Base-by-base conservation (phyloP, 495 filamentous ascomycete genomes). In the Talaromyces adpressus region DNA sequence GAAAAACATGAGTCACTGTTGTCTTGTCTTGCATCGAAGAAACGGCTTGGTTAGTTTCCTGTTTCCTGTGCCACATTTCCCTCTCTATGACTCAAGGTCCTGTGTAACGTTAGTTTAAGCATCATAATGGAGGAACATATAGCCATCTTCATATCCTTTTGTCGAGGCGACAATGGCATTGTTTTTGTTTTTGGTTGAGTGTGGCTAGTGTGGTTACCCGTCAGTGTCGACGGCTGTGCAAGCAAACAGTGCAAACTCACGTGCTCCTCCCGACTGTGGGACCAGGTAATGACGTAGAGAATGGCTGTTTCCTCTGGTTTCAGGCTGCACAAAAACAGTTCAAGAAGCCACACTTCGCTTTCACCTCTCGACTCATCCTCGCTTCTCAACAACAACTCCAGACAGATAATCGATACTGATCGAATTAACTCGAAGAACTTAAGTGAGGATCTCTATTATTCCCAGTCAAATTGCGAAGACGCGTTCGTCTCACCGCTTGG, bases 261-360 rank as follows among this genome's bases (percentile, higher is more conserved):
- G 56, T 58, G 52, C 8, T 16, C 29, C 29, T 58, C 7, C 29
- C 3, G 25, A 60, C n/a, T 2, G 34, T 16, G 36, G 59, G 59
- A 16, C 18, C 34, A 18, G 45, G 45, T 23, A 62, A 62, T 62
- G 60, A 62, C 60, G 60, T 62, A 51, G 51, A 54, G 51, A 54
- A 29, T 3, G n/a, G 54, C 53, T 57, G 11, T 32, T 32, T 23
- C 49, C 52, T 25, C 25, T 29, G 25, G 32, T 34, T 30, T 52
- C 45, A 62, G 60, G 60, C 60, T 62, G 60, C 60, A 51, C 60
- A 29, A 53, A 61, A 62, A 62, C 45, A 60, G 39, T 16, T 6
- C 22, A 41, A 45, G n/a, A 60, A 60, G 34, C 58, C 39, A 62
- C 60, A 47, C 20, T 52, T 34, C n/a, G 27, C 20, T 49, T 32